Percentiles rank a stretch among this genome's conserved stretches.
These are phyloP conservation scores for Aureobasidium namibiae DNA, from an alignment of 2,329 filamentous ascomycete species.

Conservation along the genomic window DNA sequence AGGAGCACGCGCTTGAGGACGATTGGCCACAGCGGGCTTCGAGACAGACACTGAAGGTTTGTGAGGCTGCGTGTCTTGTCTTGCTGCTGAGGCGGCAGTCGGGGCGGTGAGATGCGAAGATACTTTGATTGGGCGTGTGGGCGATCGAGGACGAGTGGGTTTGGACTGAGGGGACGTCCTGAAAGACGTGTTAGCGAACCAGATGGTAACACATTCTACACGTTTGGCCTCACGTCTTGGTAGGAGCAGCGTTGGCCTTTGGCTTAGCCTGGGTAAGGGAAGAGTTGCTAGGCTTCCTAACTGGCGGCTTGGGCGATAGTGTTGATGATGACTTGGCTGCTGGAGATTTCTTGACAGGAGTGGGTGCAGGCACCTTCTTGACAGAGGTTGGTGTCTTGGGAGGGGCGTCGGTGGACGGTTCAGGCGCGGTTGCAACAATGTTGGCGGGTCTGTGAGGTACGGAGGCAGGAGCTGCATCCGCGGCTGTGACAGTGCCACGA, in stretches of 20 bases:
- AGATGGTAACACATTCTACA: background rate
- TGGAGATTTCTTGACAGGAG: slow-evolving; percentile 12
- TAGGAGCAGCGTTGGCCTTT: slow-evolving; percentile 20
- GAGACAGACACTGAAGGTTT: slow-evolving; percentile 13
- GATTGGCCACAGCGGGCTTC: slow-evolving; percentile 16
- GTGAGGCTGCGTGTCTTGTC: slow-evolving; percentile 33
- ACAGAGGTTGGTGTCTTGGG: slow-evolving; percentile 14
- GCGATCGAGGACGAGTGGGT: slow-evolving; percentile 50
- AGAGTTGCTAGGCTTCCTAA: slow-evolving; percentile 21
- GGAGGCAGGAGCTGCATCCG: background rate
- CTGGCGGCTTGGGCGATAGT: slow-evolving; percentile 5
- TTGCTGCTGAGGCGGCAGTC: slow-evolving; percentile 61
- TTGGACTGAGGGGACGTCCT: slow-evolving; percentile 20
- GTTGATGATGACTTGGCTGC: slow-evolving; percentile 11
- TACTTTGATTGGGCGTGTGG: slow-evolving; percentile 59
- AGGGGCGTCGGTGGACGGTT: background rate
- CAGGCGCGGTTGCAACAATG: background rate
- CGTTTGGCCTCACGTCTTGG: slow-evolving; percentile 24
- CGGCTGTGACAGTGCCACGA: slow-evolving; percentile 5
- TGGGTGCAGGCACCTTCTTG: slow-evolving; percentile 19
- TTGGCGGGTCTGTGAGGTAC: background rate
- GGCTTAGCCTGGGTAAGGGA: slow-evolving; percentile 24
- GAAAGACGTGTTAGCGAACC: background rate
- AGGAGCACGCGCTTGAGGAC: slow-evolving; percentile 14
- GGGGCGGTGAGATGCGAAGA: slow-evolving; percentile 61